A percentile compares a stretch with the other conserved stretches of the same genome.
Evolutionary conservation across 2,329 filamentous ascomycete species (phyloP).

Genomic region (Colletotrichum horii): DNA sequence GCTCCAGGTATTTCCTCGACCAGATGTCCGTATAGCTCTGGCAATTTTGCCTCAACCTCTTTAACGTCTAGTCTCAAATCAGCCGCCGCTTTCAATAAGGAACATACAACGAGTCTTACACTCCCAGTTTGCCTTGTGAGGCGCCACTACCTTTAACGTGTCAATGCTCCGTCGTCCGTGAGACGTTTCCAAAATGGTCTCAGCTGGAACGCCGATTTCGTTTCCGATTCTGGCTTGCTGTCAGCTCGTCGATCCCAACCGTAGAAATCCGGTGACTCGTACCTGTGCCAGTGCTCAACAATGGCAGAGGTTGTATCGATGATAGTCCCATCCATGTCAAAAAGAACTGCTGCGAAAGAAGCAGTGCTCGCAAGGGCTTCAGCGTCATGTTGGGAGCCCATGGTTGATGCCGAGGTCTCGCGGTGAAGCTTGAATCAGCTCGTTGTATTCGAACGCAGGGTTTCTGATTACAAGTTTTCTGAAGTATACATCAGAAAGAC

Average conservation of each 20-base stretch:
- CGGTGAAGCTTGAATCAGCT: not conserved
- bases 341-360: not conserved
- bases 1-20: not conserved
- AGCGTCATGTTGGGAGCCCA: not conserved
- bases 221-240: not conserved
- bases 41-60: not conserved
- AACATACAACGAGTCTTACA: not conserved
- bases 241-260: not conserved
- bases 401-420: not conserved
- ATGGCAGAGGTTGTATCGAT: not conserved
- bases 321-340: not conserved
- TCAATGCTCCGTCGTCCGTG: not conserved
- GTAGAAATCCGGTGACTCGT: fast-evolving
- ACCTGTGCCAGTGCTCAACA: not conserved
- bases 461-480: not conserved
- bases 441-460: not conserved
- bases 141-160: not conserved
- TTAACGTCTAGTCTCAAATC: not conserved
- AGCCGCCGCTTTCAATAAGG: not conserved
- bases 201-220: not conserved
- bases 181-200: not conserved
- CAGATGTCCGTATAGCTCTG: not conserved
- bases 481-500: not conserved
- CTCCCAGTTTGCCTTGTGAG: not conserved
- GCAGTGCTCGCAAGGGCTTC: not conserved